Percentiles rank a stretch among this genome's conserved stretches.
Conservation (phyloP, 2,329 filamentous ascomycete genomes). For the Aspergillus alliaceus region DNA sequence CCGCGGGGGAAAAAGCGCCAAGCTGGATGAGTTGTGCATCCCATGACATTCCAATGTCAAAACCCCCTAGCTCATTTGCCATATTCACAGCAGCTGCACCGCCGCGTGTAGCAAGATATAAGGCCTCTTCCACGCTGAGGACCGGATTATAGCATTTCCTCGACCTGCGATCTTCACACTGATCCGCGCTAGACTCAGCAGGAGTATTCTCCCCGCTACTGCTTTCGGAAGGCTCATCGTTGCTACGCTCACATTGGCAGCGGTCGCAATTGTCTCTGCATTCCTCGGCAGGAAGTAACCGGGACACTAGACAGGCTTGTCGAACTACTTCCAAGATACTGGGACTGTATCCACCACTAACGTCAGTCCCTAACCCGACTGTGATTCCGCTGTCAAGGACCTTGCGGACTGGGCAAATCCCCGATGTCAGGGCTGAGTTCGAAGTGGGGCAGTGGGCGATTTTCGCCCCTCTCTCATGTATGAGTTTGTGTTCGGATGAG, state of each 20-base stretch:
- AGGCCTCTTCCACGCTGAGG: conserved; percentile 76
- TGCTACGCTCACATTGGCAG: too few relatives aligned
- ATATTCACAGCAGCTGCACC: conserved; percentile 81
- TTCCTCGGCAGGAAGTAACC: conserved; percentile 57
- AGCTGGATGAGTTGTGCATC: conserved; percentile 83
- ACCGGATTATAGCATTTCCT: conserved; percentile 64
- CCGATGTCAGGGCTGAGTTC: conserved; percentile 80
- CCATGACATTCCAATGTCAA: conserved; percentile 84
- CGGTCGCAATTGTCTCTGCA: too few relatives aligned
- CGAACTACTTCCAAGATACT: conserved; percentile 80
- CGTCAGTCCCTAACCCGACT: conserved; percentile 86
- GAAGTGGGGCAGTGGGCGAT: conserved; percentile 84
- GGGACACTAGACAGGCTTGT: conserved; percentile 75
- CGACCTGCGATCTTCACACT: too few relatives aligned
- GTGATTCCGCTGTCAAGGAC: conserved; percentile 72
- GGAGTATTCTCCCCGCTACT: too few relatives aligned
- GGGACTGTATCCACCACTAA: conserved; percentile 82
- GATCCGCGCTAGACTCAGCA: too few relatives aligned
- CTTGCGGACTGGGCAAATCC: conserved; percentile 72
- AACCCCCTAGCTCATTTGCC: conserved; percentile 69
- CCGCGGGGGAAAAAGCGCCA: conserved; percentile 28
- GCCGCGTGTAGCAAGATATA: conserved; percentile 85
- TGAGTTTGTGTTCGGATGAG: conserved; percentile 57
- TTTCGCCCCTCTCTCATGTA: conserved; percentile 62
- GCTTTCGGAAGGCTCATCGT: too few relatives aligned